Evolutionary conservation across 805 yeast species (phyloP).

Genomic region (Lachancea dasiensis): DNA sequence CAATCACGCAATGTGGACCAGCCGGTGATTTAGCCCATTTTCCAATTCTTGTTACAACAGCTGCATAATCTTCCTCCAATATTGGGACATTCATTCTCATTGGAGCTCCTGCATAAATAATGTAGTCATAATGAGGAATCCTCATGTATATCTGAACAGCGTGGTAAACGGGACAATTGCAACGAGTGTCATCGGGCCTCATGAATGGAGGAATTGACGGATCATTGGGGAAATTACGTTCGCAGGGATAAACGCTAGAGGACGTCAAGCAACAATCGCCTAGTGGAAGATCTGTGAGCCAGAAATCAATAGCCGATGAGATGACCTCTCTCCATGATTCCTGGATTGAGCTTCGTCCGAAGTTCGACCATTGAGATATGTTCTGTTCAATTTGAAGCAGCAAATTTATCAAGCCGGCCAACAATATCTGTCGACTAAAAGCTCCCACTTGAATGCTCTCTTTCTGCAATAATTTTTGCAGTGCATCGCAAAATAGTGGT

Average conservation of each 20-base stretch:
- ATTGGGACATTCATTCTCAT: slow-evolving; percentile 62
- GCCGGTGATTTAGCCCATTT: slow-evolving; percentile 10
- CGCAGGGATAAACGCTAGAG: slow-evolving; percentile 6
- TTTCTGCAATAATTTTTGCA: slow-evolving; percentile 7
- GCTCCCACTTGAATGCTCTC: slow-evolving; percentile 9
- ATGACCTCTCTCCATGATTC: slow-evolving; percentile 10
- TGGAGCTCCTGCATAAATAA: slow-evolving; percentile 72
- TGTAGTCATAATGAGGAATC: slow-evolving; percentile 66
- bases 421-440: slow-evolving; percentile 8
- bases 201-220: slow-evolving; percentile 7
- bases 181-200: slow-evolving; percentile 29
- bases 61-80: slow-evolving; percentile 40
- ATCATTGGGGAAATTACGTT: background rate
- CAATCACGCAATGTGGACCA: slow-evolving; percentile 47
- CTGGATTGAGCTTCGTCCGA: slow-evolving; percentile 10
- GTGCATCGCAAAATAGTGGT: slow-evolving; percentile 11
- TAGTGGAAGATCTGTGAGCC: slow-evolving; percentile 9
- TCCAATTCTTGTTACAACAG: slow-evolving; percentile 40
- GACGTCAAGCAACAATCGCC: slow-evolving; percentile 9
- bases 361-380: slow-evolving; percentile 12
- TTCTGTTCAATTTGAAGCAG: slow-evolving; percentile 12
- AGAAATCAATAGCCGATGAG: slow-evolving; percentile 9
- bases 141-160: slow-evolving; percentile 63
- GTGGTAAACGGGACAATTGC: slow-evolving; percentile 61
- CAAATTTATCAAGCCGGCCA: slow-evolving; percentile 11